Conservation (phyloP, 805 yeast species). For the Myxozyma sirexii region DNA sequence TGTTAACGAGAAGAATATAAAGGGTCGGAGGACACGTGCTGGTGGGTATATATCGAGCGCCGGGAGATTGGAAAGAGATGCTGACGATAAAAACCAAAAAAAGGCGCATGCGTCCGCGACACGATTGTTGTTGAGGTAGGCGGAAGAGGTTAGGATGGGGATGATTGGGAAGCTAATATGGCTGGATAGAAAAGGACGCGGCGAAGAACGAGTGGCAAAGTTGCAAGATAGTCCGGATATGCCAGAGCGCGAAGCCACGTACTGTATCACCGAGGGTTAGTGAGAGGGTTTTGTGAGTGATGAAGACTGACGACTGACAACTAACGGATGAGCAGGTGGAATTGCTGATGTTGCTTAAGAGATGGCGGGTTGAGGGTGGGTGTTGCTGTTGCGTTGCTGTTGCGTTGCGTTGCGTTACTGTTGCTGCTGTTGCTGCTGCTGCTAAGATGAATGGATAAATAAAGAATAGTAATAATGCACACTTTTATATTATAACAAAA, state of each 20-base stretch:
- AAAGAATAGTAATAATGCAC: background rate
- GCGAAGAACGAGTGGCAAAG: slow-evolving; percentile 78
- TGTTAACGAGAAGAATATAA: no score
- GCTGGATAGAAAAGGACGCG: slow-evolving; percentile 65
- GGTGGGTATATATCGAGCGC: slow-evolving; percentile 43
- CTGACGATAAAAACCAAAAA: background rate
- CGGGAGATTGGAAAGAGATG: background rate
- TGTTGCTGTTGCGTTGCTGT: background rate
- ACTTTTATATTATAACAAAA: background rate
- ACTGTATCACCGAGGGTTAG: slow-evolving; percentile 63
- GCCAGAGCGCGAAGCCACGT: slow-evolving; percentile 79
- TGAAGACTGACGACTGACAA: background rate
- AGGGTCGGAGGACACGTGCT: slow-evolving; percentile 77
- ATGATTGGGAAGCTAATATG: background rate
- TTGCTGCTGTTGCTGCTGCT: background rate
- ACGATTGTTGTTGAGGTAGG: slow-evolving; percentile 56
- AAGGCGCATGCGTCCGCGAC: slow-evolving; percentile 65
- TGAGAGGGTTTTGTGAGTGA: background rate
- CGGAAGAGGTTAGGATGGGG: background rate
- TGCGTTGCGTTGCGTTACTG: background rate
- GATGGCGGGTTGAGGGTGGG: background rate
- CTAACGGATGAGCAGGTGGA: slow-evolving; percentile 16
- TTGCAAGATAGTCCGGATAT: slow-evolving; percentile 80
- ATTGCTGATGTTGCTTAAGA: slow-evolving; percentile 28
- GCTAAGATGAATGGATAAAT: background rate